Evolutionary conservation across 176 grass and related monocot genomes (phyloP), one percentile per base, ranked within the genome.

Genomic region (Saccharum spontaneum): DNA sequence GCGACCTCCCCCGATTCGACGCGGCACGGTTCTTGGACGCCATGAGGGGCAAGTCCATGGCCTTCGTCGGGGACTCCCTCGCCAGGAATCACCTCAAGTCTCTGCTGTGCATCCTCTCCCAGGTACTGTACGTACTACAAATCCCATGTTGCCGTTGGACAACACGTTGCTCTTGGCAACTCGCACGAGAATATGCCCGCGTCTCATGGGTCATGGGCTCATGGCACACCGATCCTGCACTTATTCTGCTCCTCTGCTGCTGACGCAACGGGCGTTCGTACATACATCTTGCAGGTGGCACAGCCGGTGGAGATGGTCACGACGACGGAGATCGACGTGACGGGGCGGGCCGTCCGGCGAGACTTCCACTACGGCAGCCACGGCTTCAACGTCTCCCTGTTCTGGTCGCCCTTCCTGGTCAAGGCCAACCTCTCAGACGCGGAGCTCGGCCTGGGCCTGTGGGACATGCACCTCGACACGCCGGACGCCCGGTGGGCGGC

Each of bases 21-120:
- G 81, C 91, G 3, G 68, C 71, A 18, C 46, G 24, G 49, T 97
- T 97, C 84, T 48, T 97, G 55, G 37, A 87, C 1, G 70, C 88
- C 33, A 87, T 90, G 76, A 72, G 83, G 31, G 85, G 89, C 67
- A 94, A 88, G 60, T 90, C 86, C 69, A 24, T 97, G 18, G 92
- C 92, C 40, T 97, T 97, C 67, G 70, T 97, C 40, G 95, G 95
- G 0, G 95, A 97, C 57, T 97, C 95, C 28, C 72, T 97, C n/a
- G 88, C 95, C 33, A 79, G 95, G 67, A 97, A 97, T n/a, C 92
- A 94, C 17, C 49, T 97, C 37, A 89, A 97, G 74, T 91, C 95
- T 3, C 46, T 94, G 44, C 69, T 97, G 36, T 97, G 95, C 55
- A 82, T 92, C 81, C n/a, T 97, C 52, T 90, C 89, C n/a, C 72